These are phyloP conservation scores for Nicotiana attenuata DNA, from an alignment of 257 asterid genomes.

Conservation along the genomic window DNA sequence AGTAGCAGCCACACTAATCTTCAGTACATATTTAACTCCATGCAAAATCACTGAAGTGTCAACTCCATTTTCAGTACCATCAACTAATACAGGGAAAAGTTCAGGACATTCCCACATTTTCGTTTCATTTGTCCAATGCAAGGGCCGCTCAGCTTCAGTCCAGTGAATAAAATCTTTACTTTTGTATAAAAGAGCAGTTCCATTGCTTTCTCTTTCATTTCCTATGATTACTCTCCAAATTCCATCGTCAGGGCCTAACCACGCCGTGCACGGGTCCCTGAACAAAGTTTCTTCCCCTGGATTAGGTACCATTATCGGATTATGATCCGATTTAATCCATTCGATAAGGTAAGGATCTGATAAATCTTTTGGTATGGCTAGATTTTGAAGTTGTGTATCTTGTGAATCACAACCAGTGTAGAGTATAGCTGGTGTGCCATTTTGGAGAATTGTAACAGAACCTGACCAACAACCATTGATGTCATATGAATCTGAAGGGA, in stretches of 20 bases:
- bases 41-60: constrained; percentile 21
- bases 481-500: constrained; percentile 46
- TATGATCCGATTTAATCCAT: constrained; percentile 42
- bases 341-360: constrained; percentile 46
- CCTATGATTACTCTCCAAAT: constrained; percentile 40
- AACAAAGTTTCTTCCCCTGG: constrained; percentile 7
- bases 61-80: constrained; percentile 11
- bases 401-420: constrained; percentile 42
- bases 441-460: constrained; percentile 44
- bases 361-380: constrained; percentile 42
- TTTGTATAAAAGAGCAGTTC: constrained; percentile 25
- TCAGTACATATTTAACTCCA: constrained; percentile 31
- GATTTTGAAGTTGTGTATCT: constrained; percentile 46
- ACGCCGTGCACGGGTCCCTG: constrained; percentile 45
- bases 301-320: constrained; percentile 42
- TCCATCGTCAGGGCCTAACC: constrained; percentile 30
- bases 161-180: constrained; percentile 33
- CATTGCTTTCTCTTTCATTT: constrained; percentile 11
- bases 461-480: constrained; percentile 14
- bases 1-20: constrained; percentile 26
- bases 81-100: constrained; percentile 27
- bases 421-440: constrained; percentile 36
- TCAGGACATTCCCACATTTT: constrained; percentile 57
- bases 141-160: constrained; percentile 18
- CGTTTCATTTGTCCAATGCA: constrained; percentile 25